A percentile compares a stretch with the other conserved stretches of the same genome.
phyloP scores from a whole-genome alignment of 495 filamentous ascomycete genomes.

The Glutinoglossum americanum region DNA sequence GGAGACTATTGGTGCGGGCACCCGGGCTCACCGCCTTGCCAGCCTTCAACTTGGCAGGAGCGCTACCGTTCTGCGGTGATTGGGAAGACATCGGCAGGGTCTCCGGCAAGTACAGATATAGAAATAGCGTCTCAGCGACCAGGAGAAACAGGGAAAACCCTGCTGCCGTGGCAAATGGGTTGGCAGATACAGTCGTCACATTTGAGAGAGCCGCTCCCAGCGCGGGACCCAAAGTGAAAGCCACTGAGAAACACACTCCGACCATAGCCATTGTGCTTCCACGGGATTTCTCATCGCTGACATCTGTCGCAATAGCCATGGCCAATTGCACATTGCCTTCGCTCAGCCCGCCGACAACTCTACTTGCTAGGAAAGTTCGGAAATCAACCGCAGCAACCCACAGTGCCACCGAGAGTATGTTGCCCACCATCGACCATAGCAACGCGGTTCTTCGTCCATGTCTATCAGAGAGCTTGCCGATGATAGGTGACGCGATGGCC shows the following conservation, averaged over 20 bases:
- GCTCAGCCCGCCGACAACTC: conserved; percentile 78
- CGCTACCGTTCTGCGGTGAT: conserved; percentile 11
- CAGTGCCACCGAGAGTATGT: conserved; percentile 75
- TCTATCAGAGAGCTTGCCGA: conserved; percentile 70
- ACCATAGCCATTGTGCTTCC: conserved; percentile 89
- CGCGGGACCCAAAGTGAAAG: conserved; percentile 88
- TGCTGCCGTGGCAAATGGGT: conserved; percentile 84
- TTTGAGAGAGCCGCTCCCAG: conserved; percentile 67
- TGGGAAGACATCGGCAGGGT: conserved; percentile 29
- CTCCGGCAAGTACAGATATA: conserved; percentile 78
- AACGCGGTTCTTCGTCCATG: conserved; percentile 78
- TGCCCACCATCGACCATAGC: conserved; percentile 84
- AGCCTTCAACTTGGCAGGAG: conserved; percentile 2
- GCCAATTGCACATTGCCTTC: conserved; percentile 96
- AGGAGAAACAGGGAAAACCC: conserved; percentile 66
- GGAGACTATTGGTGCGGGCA: conserved; percentile 55
- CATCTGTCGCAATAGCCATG: conserved; percentile 89
- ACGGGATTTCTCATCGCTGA: conserved; percentile 60
- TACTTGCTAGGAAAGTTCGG: conserved; percentile 79
- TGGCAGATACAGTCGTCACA: conserved; percentile 53
- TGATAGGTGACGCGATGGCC: conserved; percentile 77
- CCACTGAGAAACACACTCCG: conserved; percentile 88
- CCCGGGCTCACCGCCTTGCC: no score
- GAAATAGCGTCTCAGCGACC: conserved; percentile 62
- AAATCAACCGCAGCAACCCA: conserved; percentile 91